Percentiles rank a stretch among this genome's conserved stretches.
Evolutionary conservation across 306 rosid species (phyloP).

Genomic region (Inga leiocalycina): DNA sequence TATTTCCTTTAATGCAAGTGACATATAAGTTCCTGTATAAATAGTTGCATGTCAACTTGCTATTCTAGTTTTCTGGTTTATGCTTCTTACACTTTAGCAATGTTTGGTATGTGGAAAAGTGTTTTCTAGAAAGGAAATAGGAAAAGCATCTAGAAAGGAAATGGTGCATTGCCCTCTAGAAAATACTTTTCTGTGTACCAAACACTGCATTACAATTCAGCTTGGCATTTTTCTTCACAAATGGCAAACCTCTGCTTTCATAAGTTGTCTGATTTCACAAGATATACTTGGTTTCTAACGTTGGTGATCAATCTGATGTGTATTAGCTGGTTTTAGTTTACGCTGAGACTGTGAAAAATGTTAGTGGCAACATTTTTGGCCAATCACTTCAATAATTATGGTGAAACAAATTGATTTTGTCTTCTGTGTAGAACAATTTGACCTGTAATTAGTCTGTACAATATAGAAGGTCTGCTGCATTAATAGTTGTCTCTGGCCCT

Average conservation of each 20-base stretch:
- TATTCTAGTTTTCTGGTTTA: not conserved
- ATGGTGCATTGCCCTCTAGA: not conserved
- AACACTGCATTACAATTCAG: not conserved
- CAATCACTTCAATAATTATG: slow-evolving; percentile 14
- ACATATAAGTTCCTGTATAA: not conserved
- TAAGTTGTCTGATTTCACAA: not conserved
- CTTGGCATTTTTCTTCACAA: not conserved
- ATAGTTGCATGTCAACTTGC: not conserved
- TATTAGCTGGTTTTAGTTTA: not conserved
- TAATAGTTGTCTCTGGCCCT: not conserved
- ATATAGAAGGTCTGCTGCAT: not conserved
- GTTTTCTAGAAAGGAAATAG: not conserved
- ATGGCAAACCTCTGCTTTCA: not conserved
- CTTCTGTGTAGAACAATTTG: not conserved
- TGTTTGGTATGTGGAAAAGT: not conserved
- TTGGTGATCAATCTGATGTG: slow-evolving; percentile 3
- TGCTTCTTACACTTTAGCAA: not conserved
- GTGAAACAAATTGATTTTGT: not conserved
- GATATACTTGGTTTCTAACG: slow-evolving; percentile 1
- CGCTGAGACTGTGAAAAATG: not conserved
- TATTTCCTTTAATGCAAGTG: not conserved
- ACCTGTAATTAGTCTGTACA: not conserved
- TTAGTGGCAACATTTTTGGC: not conserved
- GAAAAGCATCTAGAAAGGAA: not conserved
- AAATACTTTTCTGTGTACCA: not conserved